phyloP scores from a whole-genome alignment of 2,329 filamentous ascomycete genomes.

The Fusarium sp. region DNA sequence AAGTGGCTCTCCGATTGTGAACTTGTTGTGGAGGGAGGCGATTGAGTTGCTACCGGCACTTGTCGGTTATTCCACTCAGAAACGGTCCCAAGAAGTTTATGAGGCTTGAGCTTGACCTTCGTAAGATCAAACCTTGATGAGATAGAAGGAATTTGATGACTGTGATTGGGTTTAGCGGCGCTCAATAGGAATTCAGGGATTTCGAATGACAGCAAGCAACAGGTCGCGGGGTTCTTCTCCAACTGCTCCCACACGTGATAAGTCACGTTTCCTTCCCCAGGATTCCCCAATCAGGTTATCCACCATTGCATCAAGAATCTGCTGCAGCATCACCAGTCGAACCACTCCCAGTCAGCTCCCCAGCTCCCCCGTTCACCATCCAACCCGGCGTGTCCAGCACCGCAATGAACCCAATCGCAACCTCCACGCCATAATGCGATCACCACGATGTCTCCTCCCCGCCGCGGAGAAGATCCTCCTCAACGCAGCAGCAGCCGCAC shows the following conservation, averaged over 20 bases:
- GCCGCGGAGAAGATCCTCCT: constrained; percentile 43
- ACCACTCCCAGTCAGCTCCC: constrained; percentile 28
- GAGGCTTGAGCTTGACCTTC: neutral
- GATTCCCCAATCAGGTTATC: constrained; percentile 33
- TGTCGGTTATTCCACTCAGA: neutral
- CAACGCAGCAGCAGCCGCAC: constrained; percentile 31
- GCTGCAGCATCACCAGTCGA: constrained; percentile 29
- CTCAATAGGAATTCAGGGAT: constrained; percentile 10
- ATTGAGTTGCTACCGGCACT: neutral
- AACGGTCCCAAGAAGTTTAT: neutral
- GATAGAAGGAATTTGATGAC: neutral
- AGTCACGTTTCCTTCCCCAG: constrained; percentile 32
- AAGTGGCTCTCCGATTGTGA: neutral
- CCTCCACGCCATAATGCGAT: constrained; percentile 46
- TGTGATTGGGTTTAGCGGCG: constrained; percentile 19
- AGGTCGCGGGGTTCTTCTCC: constrained; percentile 4
- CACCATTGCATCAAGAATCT: constrained; percentile 29
- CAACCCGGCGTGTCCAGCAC: constrained; percentile 19
- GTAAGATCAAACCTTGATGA: neutral
- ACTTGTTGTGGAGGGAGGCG: neutral
- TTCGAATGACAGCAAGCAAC: neutral
- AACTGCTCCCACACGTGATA: constrained; percentile 24
- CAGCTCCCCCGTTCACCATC: constrained; percentile 6
- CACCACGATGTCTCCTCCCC: constrained; percentile 44
- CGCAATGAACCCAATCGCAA: constrained; percentile 42